Evolutionary conservation across 2,329 filamentous ascomycete genomes (phyloP), one percentile per base, ranked within the genome.

Genomic region (Phyllosticta citribraziliensis): DNA sequence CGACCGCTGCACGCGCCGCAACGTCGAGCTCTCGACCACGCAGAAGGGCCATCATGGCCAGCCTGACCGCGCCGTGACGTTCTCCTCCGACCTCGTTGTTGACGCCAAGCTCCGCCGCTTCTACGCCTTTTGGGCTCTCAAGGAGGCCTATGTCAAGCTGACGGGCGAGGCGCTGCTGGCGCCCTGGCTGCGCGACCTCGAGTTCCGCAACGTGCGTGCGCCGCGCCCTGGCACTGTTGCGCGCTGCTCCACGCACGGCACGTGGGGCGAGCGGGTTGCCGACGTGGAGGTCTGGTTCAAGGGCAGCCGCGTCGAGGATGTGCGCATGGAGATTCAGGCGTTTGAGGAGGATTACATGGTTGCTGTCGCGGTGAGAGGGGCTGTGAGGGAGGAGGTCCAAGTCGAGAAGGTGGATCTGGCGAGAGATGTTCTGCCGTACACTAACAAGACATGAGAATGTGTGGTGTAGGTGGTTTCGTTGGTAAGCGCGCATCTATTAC

Each of bases 71-170:
- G 1, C 40, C 40, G 27, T 61, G 14, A 67, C 56, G 1, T 75
- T 81, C 63, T 71, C 69, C 40, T 77, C 74, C 2, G 75, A 80
- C 47, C 60, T 77, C 0, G 63, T 83, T n/a, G 75, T 82, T 19
- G 85, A 88, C 63, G 79, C 76, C 22, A 86, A 85, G 69, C 76
- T 92, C 27, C 79, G 87, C 5, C 79, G 82, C 58, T 93, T 93
- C 70, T 93, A 91, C 70, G 82, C 87, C 0, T 83, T 88, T 63
- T 93, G 88, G 86, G 89, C 87, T 71, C 80, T 90, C 71, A 85
- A 89, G 67, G 89, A 93, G 75, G 86, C 88, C 0, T 92, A 89
- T 70, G 85, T 92, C 73, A 93, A 92, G 81, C 85, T 93, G 76
- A 88, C 88, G 30, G 89, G 89, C 25, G 88, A 92, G 67, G 89